Evolutionary conservation across 2,329 filamentous ascomycete species (phyloP).

Genomic region (Trichoderma asperellum): DNA sequence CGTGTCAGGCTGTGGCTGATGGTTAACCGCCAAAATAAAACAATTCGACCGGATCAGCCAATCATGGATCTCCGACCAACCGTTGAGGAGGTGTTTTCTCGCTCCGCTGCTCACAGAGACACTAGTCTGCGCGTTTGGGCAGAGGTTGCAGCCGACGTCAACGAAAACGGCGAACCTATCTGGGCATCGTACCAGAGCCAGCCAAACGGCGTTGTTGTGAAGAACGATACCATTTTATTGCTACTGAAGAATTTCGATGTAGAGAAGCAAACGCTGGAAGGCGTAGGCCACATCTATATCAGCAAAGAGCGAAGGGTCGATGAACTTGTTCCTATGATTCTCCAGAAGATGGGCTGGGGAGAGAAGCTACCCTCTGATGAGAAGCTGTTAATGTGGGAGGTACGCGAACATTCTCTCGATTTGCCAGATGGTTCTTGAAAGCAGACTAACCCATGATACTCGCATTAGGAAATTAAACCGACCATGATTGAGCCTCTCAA

Average conservation of each 20-base stretch:
- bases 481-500: constrained; percentile 97
- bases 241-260: constrained; percentile 93
- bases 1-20: constrained; percentile 89
- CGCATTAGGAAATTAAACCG: constrained; percentile 81
- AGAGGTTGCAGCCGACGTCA: constrained; percentile 71
- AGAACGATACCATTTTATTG: constrained; percentile 72
- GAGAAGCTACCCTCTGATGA: constrained; percentile 68
- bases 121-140: constrained; percentile 83
- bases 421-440: neutral
- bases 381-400: constrained; percentile 75
- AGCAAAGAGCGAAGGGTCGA: constrained; percentile 84
- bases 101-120: constrained; percentile 64
- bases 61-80: constrained; percentile 78
- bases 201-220: constrained; percentile 59
- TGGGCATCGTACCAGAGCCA: constrained; percentile 70
- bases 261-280: constrained; percentile 72
- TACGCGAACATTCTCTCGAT: constrained; percentile 36
- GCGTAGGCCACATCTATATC: constrained; percentile 84
- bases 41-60: constrained; percentile 85
- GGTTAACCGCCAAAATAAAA: constrained; percentile 99
- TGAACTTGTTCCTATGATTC: constrained; percentile 77
- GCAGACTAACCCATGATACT: constrained; percentile 24
- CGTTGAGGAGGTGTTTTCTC: constrained; percentile 68
- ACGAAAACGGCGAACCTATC: constrained; percentile 67
- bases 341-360: constrained; percentile 84